Percentiles rank a stretch among this genome's conserved stretches.
Conservation (phyloP, 1,284 basidiomycete genomes). For the Amylostereum chailletii region DNA sequence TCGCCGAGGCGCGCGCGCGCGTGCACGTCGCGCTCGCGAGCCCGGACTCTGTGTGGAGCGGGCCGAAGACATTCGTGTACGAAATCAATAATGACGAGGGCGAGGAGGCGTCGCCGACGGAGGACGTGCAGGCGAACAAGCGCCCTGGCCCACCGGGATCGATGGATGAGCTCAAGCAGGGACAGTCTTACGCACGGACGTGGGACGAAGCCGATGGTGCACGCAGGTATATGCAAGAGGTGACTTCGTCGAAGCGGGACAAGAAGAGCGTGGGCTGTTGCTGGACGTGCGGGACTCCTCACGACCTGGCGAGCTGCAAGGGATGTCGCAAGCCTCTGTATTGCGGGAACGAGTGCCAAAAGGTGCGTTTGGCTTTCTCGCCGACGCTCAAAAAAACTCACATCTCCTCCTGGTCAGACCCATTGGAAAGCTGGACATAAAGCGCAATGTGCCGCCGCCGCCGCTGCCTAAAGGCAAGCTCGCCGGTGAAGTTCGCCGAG, state of each 20-base stretch:
- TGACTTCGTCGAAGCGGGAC: constrained; percentile 2
- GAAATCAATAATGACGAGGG: background rate
- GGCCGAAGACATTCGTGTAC: constrained; percentile 8
- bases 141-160: background rate
- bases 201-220: constrained; percentile 1
- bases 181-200: constrained; percentile 4
- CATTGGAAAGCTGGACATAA: background rate
- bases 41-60: constrained; percentile 9
- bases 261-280: constrained; percentile 3
- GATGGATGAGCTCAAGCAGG: constrained; percentile 1
- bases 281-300: constrained; percentile 6
- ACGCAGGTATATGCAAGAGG: constrained; percentile 4
- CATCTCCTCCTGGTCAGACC: background rate
- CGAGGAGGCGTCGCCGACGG: background rate
- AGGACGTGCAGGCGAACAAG: too few species aligned
- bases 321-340: constrained; percentile 1
- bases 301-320: constrained; percentile 2
- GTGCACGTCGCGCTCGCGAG: constrained; percentile 9
- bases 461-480: too few species aligned
- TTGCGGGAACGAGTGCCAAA: constrained; percentile 1
- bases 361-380: background rate
- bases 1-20: constrained; percentile 8
- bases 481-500: too few species aligned
- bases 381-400: background rate
- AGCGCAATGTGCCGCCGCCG: background rate